Percentiles rank a stretch among this genome's conserved stretches.
Evolutionary conservation across 495 filamentous ascomycete genomes (phyloP).

Genomic region (Podospora pseudoanserina): DNA sequence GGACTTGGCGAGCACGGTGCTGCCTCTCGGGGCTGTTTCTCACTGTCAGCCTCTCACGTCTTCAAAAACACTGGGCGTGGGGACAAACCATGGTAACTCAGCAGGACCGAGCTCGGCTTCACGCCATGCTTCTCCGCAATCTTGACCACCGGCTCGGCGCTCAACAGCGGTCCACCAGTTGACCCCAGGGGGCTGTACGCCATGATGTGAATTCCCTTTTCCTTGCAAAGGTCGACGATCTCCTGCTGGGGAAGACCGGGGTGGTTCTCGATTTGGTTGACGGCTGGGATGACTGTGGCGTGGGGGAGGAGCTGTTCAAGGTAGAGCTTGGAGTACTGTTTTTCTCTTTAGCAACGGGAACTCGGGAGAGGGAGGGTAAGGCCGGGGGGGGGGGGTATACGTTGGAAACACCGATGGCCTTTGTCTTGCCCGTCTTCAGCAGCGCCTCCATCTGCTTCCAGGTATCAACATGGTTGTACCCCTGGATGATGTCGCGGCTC

Average conservation of each 20-base stretch:
- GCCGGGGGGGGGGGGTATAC: slow-evolving; percentile 5
- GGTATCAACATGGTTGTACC: slow-evolving; percentile 65
- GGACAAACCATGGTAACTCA: slow-evolving; percentile 70
- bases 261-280: slow-evolving; percentile 92
- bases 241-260: slow-evolving; percentile 81
- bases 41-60: slow-evolving; percentile 7
- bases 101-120: slow-evolving; percentile 57
- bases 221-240: slow-evolving; percentile 70
- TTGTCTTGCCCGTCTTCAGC: slow-evolving; percentile 61
- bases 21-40: slow-evolving; percentile 60
- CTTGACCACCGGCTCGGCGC: slow-evolving; percentile 62
- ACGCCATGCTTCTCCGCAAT: slow-evolving; percentile 68
- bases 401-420: slow-evolving; percentile 80
- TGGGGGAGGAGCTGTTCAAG: slow-evolving; percentile 69
- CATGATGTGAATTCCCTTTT: slow-evolving; percentile 71
- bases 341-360: not conserved
- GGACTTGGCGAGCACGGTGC: slow-evolving; percentile 75
- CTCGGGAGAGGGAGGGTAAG: not conserved
- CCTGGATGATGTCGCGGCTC: slow-evolving; percentile 61
- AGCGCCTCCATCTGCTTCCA: slow-evolving; percentile 81
- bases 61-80: not conserved
- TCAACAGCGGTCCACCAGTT: slow-evolving; percentile 70
- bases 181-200: slow-evolving; percentile 76
- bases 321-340: slow-evolving; percentile 62
- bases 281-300: slow-evolving; percentile 67